These are phyloP conservation scores for Nitzschia palea DNA, from an alignment of 108 stramenopile genomes.

Conservation along the genomic window DNA sequence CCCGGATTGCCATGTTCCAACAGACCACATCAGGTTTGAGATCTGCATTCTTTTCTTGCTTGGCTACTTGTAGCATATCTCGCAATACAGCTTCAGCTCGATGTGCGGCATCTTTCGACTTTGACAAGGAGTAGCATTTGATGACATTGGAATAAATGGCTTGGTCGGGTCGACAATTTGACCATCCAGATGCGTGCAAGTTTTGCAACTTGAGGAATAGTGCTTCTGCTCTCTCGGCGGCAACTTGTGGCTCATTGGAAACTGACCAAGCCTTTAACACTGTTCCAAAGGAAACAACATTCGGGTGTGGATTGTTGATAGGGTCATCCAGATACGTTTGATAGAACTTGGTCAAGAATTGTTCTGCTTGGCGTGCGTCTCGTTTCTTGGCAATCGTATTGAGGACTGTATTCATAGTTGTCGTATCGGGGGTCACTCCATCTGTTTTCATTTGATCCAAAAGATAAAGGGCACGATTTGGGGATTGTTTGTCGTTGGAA, in stretches of 20 bases:
- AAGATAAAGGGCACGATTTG: constrained; percentile 8
- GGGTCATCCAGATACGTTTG: constrained; percentile 25
- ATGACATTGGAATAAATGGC: constrained; percentile 25
- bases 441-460: constrained; percentile 12
- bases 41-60: not conserved
- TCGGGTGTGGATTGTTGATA: constrained; percentile 17
- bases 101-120: constrained; percentile 17
- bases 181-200: constrained; percentile 3
- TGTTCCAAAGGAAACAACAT: constrained; percentile 24
- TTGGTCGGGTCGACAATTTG: constrained; percentile 19
- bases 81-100: constrained; percentile 30
- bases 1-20: constrained; percentile 54
- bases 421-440: constrained; percentile 20
- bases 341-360: constrained; percentile 24
- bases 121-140: constrained; percentile 24
- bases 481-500: constrained; percentile 10
- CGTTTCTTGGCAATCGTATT: constrained; percentile 1
- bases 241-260: not conserved
- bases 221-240: constrained; percentile 23
- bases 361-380: constrained; percentile 9
- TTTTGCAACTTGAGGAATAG: constrained; percentile 19
- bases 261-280: constrained; percentile 26
- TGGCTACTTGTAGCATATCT: constrained; percentile 15
- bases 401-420: constrained; percentile 28
- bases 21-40: constrained; percentile 24